phyloP scores from a whole-genome alignment of 805 yeast genomes.

The Barnettozyma pratensis region DNA sequence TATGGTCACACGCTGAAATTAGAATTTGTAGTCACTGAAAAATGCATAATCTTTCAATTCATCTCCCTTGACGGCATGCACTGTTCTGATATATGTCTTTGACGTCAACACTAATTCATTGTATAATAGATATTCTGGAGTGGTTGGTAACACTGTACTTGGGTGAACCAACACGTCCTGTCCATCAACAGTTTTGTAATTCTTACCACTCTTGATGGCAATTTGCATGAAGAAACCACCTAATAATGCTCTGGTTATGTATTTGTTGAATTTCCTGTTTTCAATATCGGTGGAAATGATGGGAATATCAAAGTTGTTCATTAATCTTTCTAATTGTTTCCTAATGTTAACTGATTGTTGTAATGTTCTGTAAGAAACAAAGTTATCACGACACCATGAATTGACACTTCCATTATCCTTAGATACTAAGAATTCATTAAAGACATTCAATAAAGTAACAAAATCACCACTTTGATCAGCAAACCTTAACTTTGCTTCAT shows the following conservation, averaged over 20 bases:
- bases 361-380: constrained; percentile 76
- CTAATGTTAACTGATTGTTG: constrained; percentile 85
- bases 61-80: constrained; percentile 87
- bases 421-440: constrained; percentile 72
- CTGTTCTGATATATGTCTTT: constrained; percentile 91
- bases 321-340: constrained; percentile 71
- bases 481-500: constrained; percentile 80
- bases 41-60: constrained; percentile 33
- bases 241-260: constrained; percentile 78
- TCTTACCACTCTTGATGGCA: constrained; percentile 86
- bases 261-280: constrained; percentile 64
- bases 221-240: constrained; percentile 99
- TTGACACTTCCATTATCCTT: constrained; percentile 66
- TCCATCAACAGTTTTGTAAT: constrained; percentile 89
- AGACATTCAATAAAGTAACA: constrained; percentile 83
- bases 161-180: constrained; percentile 96
- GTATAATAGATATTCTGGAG: constrained; percentile 90
- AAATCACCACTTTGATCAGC: constrained; percentile 97
- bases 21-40: constrained; percentile 27
- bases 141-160: constrained; percentile 82
- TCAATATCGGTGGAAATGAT: constrained; percentile 64
- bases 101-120: constrained; percentile 93
- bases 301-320: constrained; percentile 77
- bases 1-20: background rate
- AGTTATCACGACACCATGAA: constrained; percentile 92